phyloP scores from a whole-genome alignment of 352 stramenopile species.

The Phytophthora lateralis region DNA sequence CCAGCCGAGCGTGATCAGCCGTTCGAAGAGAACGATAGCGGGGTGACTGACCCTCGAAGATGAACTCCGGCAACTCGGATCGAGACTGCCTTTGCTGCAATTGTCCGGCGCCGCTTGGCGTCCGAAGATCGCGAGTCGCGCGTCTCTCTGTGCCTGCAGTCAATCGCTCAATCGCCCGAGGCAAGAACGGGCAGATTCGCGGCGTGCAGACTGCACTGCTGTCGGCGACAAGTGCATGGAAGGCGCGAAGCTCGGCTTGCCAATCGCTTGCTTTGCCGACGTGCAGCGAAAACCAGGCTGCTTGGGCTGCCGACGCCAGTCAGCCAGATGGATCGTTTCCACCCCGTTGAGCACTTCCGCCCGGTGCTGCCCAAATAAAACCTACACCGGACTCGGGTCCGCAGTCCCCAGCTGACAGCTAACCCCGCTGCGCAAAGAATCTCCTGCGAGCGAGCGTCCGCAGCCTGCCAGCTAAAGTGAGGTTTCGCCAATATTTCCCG shows the following conservation, averaged over 20 bases:
- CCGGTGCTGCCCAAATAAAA: constrained; percentile 31
- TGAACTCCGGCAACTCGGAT: not conserved
- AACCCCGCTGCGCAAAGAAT: constrained; percentile 20
- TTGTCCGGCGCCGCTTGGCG: not conserved
- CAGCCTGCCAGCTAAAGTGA: constrained; percentile 5
- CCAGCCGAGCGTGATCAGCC: constrained; percentile 1
- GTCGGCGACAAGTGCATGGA: not conserved
- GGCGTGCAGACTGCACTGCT: too few species aligned
- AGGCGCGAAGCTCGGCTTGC: not conserved
- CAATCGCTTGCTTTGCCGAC: constrained; percentile 23
- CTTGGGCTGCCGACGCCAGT: constrained; percentile 18
- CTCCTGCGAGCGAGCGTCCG: constrained; percentile 14
- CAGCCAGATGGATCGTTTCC: constrained; percentile 4
- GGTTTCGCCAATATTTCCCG: constrained; percentile 18
- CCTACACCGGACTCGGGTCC: constrained; percentile 6
- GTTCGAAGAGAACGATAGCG: constrained; percentile 14
- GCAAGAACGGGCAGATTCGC: constrained; percentile 9
- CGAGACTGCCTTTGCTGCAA: not conserved
- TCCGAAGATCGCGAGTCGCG: constrained; percentile 15
- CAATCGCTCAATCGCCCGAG: constrained; percentile 1
- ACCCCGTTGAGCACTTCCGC: constrained; percentile 4
- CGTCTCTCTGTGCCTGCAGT: constrained; percentile 16
- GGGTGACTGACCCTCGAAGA: not conserved
- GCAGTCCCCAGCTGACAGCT: constrained; percentile 3
- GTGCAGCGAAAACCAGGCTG: constrained; percentile 34